These are phyloP conservation scores for Physcomitrium patens DNA, from an alignment of 225 moss, liverwort and hornwort genomes.

Conservation along the genomic window DNA sequence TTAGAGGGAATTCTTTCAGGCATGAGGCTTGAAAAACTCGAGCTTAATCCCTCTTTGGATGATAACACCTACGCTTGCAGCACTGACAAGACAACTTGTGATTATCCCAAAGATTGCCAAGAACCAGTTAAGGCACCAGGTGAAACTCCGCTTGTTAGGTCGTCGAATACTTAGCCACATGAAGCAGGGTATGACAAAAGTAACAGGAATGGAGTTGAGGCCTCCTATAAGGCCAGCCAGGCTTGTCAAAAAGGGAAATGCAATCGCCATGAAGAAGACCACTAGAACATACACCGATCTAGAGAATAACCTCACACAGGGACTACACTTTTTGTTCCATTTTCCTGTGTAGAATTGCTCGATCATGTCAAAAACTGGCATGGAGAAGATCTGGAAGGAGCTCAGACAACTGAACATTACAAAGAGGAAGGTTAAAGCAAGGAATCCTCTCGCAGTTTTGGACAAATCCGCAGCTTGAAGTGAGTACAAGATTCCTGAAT, in stretches of 20 bases:
- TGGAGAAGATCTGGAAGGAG: constrained; percentile 81
- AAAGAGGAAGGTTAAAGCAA: constrained; percentile 60
- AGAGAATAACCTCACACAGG: constrained; percentile 35
- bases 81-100: constrained; percentile 43
- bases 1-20: not conserved
- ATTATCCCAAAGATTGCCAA: constrained; percentile 41
- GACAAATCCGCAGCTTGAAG: constrained; percentile 51
- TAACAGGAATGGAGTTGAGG: constrained; percentile 64
- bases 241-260: constrained; percentile 65
- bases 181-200: constrained; percentile 64
- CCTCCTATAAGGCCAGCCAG: constrained; percentile 74
- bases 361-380: constrained; percentile 70
- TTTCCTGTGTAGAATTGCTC: constrained; percentile 63
- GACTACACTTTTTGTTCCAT: constrained; percentile 50
- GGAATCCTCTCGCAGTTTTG: constrained; percentile 37
- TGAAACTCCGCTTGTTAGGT: constrained; percentile 56
- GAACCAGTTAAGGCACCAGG: constrained; percentile 65
- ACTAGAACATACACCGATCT: constrained; percentile 50
- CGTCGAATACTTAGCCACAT: constrained; percentile 54
- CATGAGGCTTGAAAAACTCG: constrained; percentile 73
- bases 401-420: constrained; percentile 67
- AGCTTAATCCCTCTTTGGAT: constrained; percentile 60
- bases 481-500: constrained; percentile 67
- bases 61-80: constrained; percentile 59
- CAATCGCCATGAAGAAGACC: constrained; percentile 62